A percentile compares a stretch with the other conserved stretches of the same genome.
phyloP scores from a whole-genome alignment of 768 basidiomycete genomes.

The Dictyophora rubrovolvata region DNA sequence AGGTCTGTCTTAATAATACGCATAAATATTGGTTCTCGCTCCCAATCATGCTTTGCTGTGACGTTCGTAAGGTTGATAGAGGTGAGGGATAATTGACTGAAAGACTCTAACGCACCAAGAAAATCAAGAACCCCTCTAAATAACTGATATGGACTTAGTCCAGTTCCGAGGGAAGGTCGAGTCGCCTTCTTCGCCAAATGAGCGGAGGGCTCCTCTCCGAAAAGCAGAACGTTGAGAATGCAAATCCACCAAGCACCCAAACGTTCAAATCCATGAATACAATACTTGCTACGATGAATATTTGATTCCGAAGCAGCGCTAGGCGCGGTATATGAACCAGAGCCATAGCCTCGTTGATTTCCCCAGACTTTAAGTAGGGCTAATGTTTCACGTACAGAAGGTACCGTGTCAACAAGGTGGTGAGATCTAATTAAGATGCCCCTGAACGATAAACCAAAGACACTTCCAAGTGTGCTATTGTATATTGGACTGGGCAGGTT shows the following conservation, averaged over 20 bases:
- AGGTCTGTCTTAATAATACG: slow-evolving; percentile 42
- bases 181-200: slow-evolving; percentile 19
- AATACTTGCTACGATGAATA: slow-evolving; percentile 33
- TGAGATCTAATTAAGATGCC: slow-evolving; percentile 47
- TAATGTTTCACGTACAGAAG: slow-evolving; percentile 64
- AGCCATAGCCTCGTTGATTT: slow-evolving; percentile 65
- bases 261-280: slow-evolving; percentile 61
- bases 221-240: slow-evolving; percentile 47
- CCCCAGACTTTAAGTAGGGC: slow-evolving; percentile 85
- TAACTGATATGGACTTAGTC: slow-evolving; percentile 84
- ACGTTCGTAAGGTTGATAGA: not conserved
- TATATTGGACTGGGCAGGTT: slow-evolving; percentile 63
- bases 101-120: slow-evolving; percentile 42
- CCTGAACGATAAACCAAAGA: slow-evolving; percentile 35
- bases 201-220: slow-evolving; percentile 50
- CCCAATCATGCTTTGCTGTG: slow-evolving; percentile 64
- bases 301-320: slow-evolving; percentile 26
- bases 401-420: slow-evolving; percentile 34
- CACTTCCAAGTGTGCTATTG: slow-evolving; percentile 58
- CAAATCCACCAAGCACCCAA: slow-evolving; percentile 60
- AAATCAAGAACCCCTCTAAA: slow-evolving; percentile 81
- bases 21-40: slow-evolving; percentile 44
- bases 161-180: slow-evolving; percentile 59
- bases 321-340: slow-evolving; percentile 9
- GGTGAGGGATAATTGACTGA: slow-evolving; percentile 3